Evolutionary conservation across 2,329 filamentous ascomycete genomes (phyloP).

Genomic region (Claviceps purpurea): DNA sequence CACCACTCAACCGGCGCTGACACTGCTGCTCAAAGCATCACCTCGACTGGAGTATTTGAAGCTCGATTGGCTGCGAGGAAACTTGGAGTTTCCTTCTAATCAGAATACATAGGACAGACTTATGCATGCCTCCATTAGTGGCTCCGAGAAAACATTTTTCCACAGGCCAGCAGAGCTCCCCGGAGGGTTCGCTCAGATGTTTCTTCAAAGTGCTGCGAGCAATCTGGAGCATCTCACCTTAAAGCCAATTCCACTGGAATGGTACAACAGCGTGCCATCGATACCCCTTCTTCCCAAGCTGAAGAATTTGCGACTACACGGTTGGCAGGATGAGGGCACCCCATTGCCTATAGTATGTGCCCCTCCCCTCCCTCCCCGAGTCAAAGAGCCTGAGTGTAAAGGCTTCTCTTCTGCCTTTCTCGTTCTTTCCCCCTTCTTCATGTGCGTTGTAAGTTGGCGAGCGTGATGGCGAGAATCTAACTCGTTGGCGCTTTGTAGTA

Average conservation of each 20-base stretch:
- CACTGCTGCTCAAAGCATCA: no score
- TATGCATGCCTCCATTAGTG: slow-evolving; percentile 6
- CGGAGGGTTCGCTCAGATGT: slow-evolving; percentile 4
- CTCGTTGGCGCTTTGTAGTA: slow-evolving; percentile 10
- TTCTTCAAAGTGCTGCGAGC: slow-evolving; percentile 8
- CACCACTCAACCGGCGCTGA: no score
- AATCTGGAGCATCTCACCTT: slow-evolving; percentile 13
- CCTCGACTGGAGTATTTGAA: no score
- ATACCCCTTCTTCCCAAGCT: slow-evolving; percentile 15
- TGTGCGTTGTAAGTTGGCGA: no score
- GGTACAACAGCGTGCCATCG: slow-evolving; percentile 3
- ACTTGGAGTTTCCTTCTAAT: slow-evolving; percentile 1
- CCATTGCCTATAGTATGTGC: slow-evolving; percentile 4
- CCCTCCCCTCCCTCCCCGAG: neutral
- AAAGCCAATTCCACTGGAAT: slow-evolving; percentile 9
- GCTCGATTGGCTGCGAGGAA: no score
- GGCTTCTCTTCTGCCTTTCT: no score
- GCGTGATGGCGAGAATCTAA: neutral
- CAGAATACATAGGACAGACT: slow-evolving; percentile 6
- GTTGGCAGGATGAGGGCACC: slow-evolving; percentile 7
- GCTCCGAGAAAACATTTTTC: neutral
- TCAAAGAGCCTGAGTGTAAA: no score
- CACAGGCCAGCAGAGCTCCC: no score
- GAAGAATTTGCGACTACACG: slow-evolving; percentile 14
- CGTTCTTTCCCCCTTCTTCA: no score